phyloP scores from a whole-genome alignment of 345 rosid genomes.

The Brassica juncea region DNA sequence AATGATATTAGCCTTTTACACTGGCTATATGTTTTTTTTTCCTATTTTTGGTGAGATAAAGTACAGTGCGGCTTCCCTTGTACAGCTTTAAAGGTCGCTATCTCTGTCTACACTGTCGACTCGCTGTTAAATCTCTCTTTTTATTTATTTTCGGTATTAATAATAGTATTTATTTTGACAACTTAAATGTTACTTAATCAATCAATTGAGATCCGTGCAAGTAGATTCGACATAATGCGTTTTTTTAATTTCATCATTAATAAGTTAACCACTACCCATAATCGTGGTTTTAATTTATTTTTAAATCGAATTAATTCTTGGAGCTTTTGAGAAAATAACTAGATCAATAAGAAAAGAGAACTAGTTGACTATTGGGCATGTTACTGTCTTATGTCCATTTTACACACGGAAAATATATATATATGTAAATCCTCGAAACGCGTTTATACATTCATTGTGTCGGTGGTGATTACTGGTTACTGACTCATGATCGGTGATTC shows the following conservation, averaged over 20 bases:
- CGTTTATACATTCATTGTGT: conserved; percentile 26
- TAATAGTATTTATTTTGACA: no score
- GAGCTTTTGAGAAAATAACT: not conserved
- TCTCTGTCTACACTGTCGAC: conserved; percentile 34
- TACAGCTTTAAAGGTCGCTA: conserved; percentile 15
- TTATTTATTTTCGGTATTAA: not conserved
- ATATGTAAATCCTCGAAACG: conserved; percentile 6
- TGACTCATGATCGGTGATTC: not conserved
- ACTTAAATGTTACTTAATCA: not conserved
- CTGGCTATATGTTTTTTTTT: conserved; percentile 16
- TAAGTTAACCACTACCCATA: conserved; percentile 13
- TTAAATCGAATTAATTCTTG: not conserved
- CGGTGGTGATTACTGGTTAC: conserved; percentile 27
- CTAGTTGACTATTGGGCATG: conserved; percentile 10
- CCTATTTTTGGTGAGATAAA: conserved; percentile 16
- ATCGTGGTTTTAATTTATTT: not conserved
- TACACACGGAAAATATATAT: conserved; percentile 1
- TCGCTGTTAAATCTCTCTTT: conserved; percentile 25
- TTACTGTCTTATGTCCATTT: conserved; percentile 6
- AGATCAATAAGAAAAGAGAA: not conserved
- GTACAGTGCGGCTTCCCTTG: conserved; percentile 29
- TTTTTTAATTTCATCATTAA: not conserved
- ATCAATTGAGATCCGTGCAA: not conserved
- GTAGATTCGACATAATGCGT: conserved; percentile 9
- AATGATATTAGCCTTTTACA: conserved; percentile 15